Evolutionary conservation across 2,329 filamentous ascomycete genomes (phyloP).

Genomic region (Talaromyces sp.): DNA sequence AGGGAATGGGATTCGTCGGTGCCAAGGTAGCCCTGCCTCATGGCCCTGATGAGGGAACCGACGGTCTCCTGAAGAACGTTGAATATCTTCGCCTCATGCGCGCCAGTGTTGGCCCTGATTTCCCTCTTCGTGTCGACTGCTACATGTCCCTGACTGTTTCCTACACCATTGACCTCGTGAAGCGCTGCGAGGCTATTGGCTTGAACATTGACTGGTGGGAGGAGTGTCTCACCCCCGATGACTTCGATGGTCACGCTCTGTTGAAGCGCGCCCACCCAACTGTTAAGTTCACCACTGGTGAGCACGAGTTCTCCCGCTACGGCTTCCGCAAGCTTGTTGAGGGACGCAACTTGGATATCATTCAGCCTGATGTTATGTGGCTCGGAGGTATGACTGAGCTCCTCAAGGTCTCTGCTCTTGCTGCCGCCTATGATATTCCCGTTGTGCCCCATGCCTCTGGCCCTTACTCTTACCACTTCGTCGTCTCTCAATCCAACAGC

Average conservation of each 20-base stretch:
- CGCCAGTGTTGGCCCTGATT: slow-evolving; percentile 82
- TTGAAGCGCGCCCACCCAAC: slow-evolving; percentile 89
- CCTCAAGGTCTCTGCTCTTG: slow-evolving; percentile 84
- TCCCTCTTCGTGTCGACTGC: slow-evolving; percentile 92
- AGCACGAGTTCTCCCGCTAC: slow-evolving; percentile 93
- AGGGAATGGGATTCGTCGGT: slow-evolving; percentile 85
- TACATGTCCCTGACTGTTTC: slow-evolving; percentile 94
- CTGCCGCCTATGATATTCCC: slow-evolving; percentile 89
- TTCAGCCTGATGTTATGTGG: slow-evolving; percentile 98
- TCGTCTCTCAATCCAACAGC: slow-evolving; percentile 87
- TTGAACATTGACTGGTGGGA: slow-evolving; percentile 97
- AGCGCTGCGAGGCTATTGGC: slow-evolving; percentile 75
- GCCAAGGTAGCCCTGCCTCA: slow-evolving; percentile 89
- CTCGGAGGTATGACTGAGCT: slow-evolving; percentile 90
- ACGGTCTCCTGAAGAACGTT: slow-evolving; percentile 83
- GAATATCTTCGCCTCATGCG: slow-evolving; percentile 85
- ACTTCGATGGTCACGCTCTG: slow-evolving; percentile 85
- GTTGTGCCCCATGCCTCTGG: slow-evolving; percentile 94
- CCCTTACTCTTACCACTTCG: slow-evolving; percentile 94
- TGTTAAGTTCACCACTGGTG: slow-evolving; percentile 91
- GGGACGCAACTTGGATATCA: slow-evolving; percentile 86
- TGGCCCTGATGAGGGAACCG: slow-evolving; percentile 82
- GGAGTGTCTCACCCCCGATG: slow-evolving; percentile 87
- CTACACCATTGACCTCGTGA: slow-evolving; percentile 89
- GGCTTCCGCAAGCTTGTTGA: slow-evolving; percentile 94